Evolutionary conservation across 345 rosid genomes (phyloP), one percentile per base, ranked within the genome.

Genomic region (Toxicodendron radicans): DNA sequence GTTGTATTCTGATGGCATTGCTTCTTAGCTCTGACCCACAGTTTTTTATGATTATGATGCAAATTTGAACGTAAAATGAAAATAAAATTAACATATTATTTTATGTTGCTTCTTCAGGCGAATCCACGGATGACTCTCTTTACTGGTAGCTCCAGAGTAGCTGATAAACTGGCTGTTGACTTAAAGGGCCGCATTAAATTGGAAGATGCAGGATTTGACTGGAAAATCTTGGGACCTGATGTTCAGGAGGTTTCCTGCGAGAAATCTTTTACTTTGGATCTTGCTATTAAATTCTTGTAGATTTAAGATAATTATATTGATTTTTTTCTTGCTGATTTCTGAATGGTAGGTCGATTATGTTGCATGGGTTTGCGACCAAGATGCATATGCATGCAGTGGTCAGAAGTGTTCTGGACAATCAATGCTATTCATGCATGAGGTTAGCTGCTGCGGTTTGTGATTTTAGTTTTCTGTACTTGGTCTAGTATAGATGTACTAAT

Each of bases 141-240:
- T 80, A 93, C 99, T 0, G 99, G 99, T 49, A 95, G 99, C 85
- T 95, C 99, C 41, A 90, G 96, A 78, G 87, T 95, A 14, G 99
- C 99, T 12, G 98, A 95, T 60, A 95, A 93, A 79, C 84, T 95
- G 84, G 99, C 98, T 71, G 84, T 81, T 75, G 99, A 95, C 76
- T 87, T 95, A 53, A 91, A 89, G 70, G 99, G 98, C 58, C 87
- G 92, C 17, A 76, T 95, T 77, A 95, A 91, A 82, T 74, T 95
- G 76, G 99, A 95, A 91, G 99, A 95, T 80, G 99, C 99, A 17
- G 98, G 99, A 72, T 95, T 93, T 84, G 98, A 95, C 84, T 95
- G 99, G 99, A 95, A 95, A 88, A 79, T 95, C 62, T 83, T 95
- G 66, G 98, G 99, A 63, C 99, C 99, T 73, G 98, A 95, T 88